Conservation (phyloP, 768 basidiomycete genomes). For the Hebeloma cylindrosporum region DNA sequence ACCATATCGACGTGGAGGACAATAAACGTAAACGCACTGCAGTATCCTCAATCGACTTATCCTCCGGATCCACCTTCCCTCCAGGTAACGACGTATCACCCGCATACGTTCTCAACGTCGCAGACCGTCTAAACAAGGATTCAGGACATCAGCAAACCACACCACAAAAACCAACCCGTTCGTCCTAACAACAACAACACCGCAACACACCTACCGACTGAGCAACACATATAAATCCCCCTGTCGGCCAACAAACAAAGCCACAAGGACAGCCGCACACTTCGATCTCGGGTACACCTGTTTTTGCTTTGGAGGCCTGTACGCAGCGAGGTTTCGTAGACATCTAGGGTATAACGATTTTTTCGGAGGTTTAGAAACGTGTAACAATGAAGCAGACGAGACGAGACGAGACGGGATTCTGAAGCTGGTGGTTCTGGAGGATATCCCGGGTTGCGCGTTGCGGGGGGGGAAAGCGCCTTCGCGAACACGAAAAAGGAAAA, state of each 20-base stretch:
- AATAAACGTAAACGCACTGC: constrained; percentile 52
- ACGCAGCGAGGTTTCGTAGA: constrained; percentile 51
- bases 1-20: background rate
- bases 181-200: constrained; percentile 1
- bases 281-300: constrained; percentile 54
- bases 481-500: too few relatives aligned
- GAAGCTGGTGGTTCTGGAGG: too few relatives aligned
- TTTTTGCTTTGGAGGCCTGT: constrained; percentile 41
- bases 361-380: background rate
- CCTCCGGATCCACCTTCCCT: constrained; percentile 72
- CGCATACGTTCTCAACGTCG: constrained; percentile 72
- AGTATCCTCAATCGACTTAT: constrained; percentile 72
- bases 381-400: background rate
- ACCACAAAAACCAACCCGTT: background rate
- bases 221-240: constrained; percentile 86
- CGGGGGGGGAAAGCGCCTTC: too few relatives aligned
- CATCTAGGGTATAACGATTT: constrained; percentile 40
- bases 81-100: constrained; percentile 90
- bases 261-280: constrained; percentile 78
- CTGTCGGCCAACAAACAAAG: constrained; percentile 78
- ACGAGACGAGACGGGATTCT: too few relatives aligned
- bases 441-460: too few relatives aligned
- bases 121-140: constrained; percentile 56
- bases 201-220: constrained; percentile 66
- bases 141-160: background rate